These are phyloP conservation scores for Pythium chondricola DNA, from an alignment of 352 stramenopile species.

Conservation along the genomic window DNA sequence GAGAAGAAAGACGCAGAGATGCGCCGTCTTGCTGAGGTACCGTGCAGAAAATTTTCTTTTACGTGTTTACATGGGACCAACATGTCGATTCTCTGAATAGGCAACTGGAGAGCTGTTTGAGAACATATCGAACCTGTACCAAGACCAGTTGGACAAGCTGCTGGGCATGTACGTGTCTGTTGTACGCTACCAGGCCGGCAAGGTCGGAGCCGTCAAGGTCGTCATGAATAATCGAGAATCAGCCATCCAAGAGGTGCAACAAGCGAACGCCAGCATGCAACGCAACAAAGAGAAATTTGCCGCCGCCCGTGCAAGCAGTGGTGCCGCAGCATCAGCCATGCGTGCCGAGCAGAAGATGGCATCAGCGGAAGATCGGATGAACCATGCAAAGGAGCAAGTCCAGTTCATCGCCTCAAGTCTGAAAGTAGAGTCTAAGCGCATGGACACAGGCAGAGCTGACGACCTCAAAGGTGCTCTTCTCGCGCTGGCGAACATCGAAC, in stretches of 20 bases:
- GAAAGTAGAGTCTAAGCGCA: conserved; percentile 77
- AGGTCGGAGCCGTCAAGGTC: conserved; percentile 83
- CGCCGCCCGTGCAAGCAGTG: conserved; percentile 75
- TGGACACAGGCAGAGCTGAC: conserved; percentile 73
- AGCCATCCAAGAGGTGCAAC: conserved; percentile 79
- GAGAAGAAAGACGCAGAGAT: conserved; percentile 74
- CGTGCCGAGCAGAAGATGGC: conserved; percentile 85
- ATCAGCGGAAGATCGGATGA: conserved; percentile 83
- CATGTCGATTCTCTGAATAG: conserved; percentile 20
- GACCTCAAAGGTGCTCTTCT: conserved; percentile 78
- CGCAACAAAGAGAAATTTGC: conserved; percentile 86
- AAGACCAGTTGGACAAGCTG: conserved; percentile 83
- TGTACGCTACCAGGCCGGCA: conserved; percentile 77
- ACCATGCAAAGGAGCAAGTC: conserved; percentile 80
- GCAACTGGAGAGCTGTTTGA: conserved; percentile 76
- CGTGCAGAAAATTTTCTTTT: not conserved
- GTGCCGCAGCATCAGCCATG: conserved; percentile 79
- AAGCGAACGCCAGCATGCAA: conserved; percentile 88
- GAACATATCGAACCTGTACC: conserved; percentile 79
- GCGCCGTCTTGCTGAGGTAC: conserved; percentile 62
- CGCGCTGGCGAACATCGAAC: conserved; percentile 67
- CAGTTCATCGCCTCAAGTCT: conserved; percentile 84
- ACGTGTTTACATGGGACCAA: not conserved
- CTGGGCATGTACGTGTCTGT: conserved; percentile 85
- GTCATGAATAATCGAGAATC: conserved; percentile 85